Evolutionary conservation across 306 rosid genomes (phyloP), one percentile per base, ranked within the genome.

Genomic region (Castanospermum australe): DNA sequence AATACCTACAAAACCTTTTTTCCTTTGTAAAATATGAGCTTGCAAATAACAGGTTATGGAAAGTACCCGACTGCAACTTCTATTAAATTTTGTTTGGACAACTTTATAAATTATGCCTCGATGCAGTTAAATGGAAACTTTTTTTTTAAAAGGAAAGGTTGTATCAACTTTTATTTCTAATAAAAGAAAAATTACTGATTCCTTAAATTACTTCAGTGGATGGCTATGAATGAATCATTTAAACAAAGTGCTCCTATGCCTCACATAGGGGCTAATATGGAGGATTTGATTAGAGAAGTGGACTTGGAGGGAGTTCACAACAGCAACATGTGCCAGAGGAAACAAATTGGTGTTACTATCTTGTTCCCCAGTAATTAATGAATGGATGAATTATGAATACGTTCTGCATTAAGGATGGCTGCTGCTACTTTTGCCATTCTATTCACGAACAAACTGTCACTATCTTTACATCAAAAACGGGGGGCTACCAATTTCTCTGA

Each of bases 391-490:
- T 52, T 39, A 62, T 74, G 71, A 77, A 57, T 44, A 54, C 57
- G 14, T 51, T 0, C 17, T 6, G 24, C 69, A 17, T 4, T 2
- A 52, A 30, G 65, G 17, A 45, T 56, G 74, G 74, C 64, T 17
- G 63, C 45, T 4, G 60, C 76, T 48, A 50, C n/a, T n/a, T n/a
- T 48, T 24, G 73, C 22, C 82, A 80, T 77, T 77, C 60, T 79
- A 82, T 84, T 82, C 84, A 84, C 82, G 77, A 47, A 64, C 79
- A 82, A 22, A 50, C 57, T 67, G 64, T 83, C 70, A 59, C 77
- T 82, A 66, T 85, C 89, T 90, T 87, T 81, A 87, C 97, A 90
- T 15, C 82, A 81, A 73, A 72, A 89, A 57, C 55, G 51, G 59
- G 5, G 1, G 13, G 78, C 20, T 44, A 74, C 59, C 77, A 76